phyloP scores from a whole-genome alignment of 257 asterid species.

The Penstemon eatonii region DNA sequence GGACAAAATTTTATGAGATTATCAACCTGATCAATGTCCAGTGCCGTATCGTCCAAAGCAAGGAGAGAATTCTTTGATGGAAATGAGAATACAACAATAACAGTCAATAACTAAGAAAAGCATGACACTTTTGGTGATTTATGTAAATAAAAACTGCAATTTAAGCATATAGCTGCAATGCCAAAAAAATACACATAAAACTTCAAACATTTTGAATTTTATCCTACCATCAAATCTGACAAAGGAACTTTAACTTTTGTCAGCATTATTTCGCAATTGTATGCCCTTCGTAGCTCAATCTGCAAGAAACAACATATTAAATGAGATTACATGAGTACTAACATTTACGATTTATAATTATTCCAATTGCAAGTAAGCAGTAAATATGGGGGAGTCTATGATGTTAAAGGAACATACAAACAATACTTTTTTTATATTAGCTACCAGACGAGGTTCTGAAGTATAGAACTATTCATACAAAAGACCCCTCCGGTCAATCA shows the following conservation, averaged over 20 bases:
- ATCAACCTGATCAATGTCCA: slow-evolving; percentile 86
- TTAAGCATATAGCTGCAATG: slow-evolving; percentile 13
- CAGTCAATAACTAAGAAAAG: slow-evolving; percentile 2
- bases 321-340: slow-evolving; percentile 8
- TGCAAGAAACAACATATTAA: slow-evolving; percentile 35
- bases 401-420: slow-evolving; percentile 8
- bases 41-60: slow-evolving; percentile 74
- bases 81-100: slow-evolving; percentile 12
- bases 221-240: slow-evolving; percentile 67
- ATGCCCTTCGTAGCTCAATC: slow-evolving; percentile 86
- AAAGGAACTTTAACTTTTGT: slow-evolving; percentile 85
- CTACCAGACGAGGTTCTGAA: background rate
- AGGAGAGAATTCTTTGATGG: slow-evolving; percentile 63
- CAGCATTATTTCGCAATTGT: slow-evolving; percentile 92
- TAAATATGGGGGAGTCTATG: background rate
- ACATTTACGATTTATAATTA: background rate
- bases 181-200: slow-evolving; percentile 1
- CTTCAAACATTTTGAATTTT: slow-evolving; percentile 14
- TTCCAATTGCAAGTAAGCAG: slow-evolving; percentile 15
- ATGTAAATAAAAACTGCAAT: background rate
- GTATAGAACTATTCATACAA: too few species aligned
- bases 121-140: background rate
- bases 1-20: slow-evolving; percentile 90
- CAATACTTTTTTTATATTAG: background rate
- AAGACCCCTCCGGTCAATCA: too few species aligned